These are phyloP conservation scores for Globisporangium sylvaticum DNA, from an alignment of 352 stramenopile genomes.

Conservation along the genomic window DNA sequence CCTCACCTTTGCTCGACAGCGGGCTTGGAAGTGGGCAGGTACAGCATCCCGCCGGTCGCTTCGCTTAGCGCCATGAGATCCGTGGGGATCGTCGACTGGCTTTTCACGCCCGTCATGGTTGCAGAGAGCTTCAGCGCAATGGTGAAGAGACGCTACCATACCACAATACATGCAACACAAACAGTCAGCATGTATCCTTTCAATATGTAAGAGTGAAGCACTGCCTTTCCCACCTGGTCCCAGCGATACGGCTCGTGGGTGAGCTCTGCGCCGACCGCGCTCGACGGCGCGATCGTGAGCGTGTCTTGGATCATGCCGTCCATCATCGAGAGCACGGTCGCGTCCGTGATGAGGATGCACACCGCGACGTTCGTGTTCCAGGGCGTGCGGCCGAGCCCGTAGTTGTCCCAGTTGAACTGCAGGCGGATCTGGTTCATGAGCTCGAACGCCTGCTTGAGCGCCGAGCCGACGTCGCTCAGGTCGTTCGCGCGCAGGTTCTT, in stretches of 20 bases:
- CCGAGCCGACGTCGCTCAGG: conserved; percentile 70
- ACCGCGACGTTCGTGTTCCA: conserved; percentile 86
- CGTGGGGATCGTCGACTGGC: conserved; percentile 45
- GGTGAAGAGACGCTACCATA: conserved; percentile 56
- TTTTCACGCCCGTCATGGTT: conserved; percentile 41
- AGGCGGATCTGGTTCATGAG: conserved; percentile 89
- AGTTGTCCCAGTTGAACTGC: conserved; percentile 88
- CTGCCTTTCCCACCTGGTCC: conserved; percentile 48
- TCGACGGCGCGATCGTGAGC: conserved; percentile 68
- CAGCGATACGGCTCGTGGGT: conserved; percentile 83
- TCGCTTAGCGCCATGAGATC: conserved; percentile 86
- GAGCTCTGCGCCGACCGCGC: conserved; percentile 64
- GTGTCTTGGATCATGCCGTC: conserved; percentile 75
- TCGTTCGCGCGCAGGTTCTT: conserved; percentile 82
- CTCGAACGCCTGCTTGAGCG: conserved; percentile 77
- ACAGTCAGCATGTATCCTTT: background rate
- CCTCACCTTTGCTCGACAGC: conserved; percentile 51
- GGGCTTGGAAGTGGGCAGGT: conserved; percentile 75
- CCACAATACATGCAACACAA: background rate
- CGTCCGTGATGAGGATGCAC: conserved; percentile 79
- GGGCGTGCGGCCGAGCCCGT: conserved; percentile 65
- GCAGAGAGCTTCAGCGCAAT: conserved; percentile 82
- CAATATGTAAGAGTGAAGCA: background rate
- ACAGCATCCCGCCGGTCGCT: conserved; percentile 77
- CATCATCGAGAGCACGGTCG: conserved; percentile 55